Percentiles rank a stretch among this genome's conserved stretches.
These are phyloP conservation scores for Drosera spatulata DNA, from an alignment of 179 eudicot species.

Conservation along the genomic window DNA sequence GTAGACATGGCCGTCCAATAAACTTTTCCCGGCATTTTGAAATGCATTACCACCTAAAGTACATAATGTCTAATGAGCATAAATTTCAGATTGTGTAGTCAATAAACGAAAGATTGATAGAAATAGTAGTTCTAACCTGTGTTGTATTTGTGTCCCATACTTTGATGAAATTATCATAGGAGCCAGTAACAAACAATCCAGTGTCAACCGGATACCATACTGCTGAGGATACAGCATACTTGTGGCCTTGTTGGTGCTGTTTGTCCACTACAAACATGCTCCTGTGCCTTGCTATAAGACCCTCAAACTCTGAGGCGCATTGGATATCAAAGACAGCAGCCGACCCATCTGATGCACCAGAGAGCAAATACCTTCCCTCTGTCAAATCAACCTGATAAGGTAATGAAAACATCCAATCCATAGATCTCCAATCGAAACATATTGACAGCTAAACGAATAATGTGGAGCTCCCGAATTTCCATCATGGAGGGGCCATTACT, in stretches of 20 bases:
- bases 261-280: constrained; percentile 54
- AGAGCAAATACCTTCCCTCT: constrained; percentile 86
- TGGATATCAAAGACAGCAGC: constrained; percentile 83
- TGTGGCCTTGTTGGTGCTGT: constrained; percentile 79
- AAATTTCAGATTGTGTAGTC: neutral
- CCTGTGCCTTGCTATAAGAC: constrained; percentile 58
- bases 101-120: neutral
- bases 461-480: neutral
- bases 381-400: constrained; percentile 96
- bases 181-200: constrained; percentile 84
- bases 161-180: constrained; percentile 82
- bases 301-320: constrained; percentile 52
- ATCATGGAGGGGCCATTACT: neutral
- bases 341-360: constrained; percentile 89
- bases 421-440: constrained; percentile 8
- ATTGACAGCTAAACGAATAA: neutral
- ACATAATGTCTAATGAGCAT: neutral
- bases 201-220: constrained; percentile 97
- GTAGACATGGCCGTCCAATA: constrained; percentile 88
- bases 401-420: constrained; percentile 34
- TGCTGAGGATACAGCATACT: constrained; percentile 79
- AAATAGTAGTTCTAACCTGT: constrained; percentile 31
- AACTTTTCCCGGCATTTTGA: constrained; percentile 98
- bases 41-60: constrained; percentile 65
- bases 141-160: constrained; percentile 98